Evolutionary conservation across 2,329 filamentous ascomycete genomes (phyloP).

Genomic region (Thyridium curvatum): DNA sequence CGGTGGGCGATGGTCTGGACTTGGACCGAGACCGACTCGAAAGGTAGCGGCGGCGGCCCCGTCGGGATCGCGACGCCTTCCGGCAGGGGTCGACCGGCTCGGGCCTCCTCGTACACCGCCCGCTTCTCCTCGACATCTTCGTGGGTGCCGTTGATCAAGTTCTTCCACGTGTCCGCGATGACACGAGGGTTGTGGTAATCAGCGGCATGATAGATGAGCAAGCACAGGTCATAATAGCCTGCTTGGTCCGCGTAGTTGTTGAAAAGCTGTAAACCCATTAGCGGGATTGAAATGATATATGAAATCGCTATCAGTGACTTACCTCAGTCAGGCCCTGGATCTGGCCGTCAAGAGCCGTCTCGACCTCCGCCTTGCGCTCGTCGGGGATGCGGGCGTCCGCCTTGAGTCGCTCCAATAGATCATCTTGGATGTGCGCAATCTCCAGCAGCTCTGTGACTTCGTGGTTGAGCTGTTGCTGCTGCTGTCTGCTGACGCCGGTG

Average conservation of each 20-base stretch:
- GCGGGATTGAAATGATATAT: slow-evolving; percentile 7
- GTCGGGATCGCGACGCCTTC: slow-evolving; percentile 16
- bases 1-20: slow-evolving; percentile 60
- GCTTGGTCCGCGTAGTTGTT: slow-evolving; percentile 88
- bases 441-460: slow-evolving; percentile 83
- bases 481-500: slow-evolving; percentile 68
- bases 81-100: slow-evolving; percentile 32
- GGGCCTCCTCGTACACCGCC: slow-evolving; percentile 24
- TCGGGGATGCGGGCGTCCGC: slow-evolving; percentile 63
- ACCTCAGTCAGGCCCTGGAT: slow-evolving; percentile 73
- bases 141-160: slow-evolving; percentile 69
- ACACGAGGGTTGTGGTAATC: slow-evolving; percentile 85
- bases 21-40: slow-evolving; percentile 61
- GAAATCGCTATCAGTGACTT: slow-evolving; percentile 27
- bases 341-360: slow-evolving; percentile 66
- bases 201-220: slow-evolving; percentile 86
- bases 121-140: slow-evolving; percentile 40
- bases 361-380: slow-evolving; percentile 58
- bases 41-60: slow-evolving; percentile 48
- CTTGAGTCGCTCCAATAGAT: slow-evolving; percentile 72
- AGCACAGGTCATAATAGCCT: slow-evolving; percentile 82
- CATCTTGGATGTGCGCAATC: slow-evolving; percentile 90
- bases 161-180: slow-evolving; percentile 78
- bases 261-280: slow-evolving; percentile 59
- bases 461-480: slow-evolving; percentile 79